Base-by-base conservation (phyloP, 768 basidiomycete genomes). In the Boletus tylopilopsis region DNA sequence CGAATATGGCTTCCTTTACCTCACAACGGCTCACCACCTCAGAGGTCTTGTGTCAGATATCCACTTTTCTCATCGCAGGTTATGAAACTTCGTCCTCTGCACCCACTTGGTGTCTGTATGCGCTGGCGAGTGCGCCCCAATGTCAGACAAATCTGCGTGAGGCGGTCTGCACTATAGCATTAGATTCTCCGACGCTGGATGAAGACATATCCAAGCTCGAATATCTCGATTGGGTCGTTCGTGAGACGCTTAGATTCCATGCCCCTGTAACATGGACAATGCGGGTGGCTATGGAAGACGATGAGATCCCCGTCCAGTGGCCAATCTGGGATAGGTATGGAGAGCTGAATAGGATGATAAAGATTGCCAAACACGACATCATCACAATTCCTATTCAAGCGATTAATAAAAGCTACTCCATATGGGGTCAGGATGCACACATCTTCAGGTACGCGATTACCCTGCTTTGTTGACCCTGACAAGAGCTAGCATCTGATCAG, bases 381-480 rank as follows among this genome's bases (percentile, higher is more conserved):
- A 73, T 87, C 60, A 77, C 76, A 2, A 72, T 88, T 42, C 79
- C 81, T 7, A 78, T 83, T 41, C 73, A 76, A 54, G 76, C 79
- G 1, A 73, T 84, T 60, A 85, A 90, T 64, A 76, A 76, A 58
- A 72, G 70, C 53, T 48, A 49, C 44, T 68, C 67, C 27, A 67
- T 84, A 18, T 90, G 85, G 81, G 87, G 87, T 13, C 71, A 71
- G 23, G 84, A 90, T 60, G 83, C 84, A n/a, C 61, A 71, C 35
- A 69, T 67, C 53, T 88, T 88, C 71, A 71, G 77, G 70, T 78
- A 68, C 44, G 74, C 62, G 53, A 47, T 45, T 51, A 47, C 55
- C 62, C 61, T 61, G 47, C 33, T 25, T 45, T 35, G 53, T 57
- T 41, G 51, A 54, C 60, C 55, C 58, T 61, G 62, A 56, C 27